Base-by-base conservation (phyloP, 441 rosid genomes). In the Euphorbia schlechtendalii region DNA sequence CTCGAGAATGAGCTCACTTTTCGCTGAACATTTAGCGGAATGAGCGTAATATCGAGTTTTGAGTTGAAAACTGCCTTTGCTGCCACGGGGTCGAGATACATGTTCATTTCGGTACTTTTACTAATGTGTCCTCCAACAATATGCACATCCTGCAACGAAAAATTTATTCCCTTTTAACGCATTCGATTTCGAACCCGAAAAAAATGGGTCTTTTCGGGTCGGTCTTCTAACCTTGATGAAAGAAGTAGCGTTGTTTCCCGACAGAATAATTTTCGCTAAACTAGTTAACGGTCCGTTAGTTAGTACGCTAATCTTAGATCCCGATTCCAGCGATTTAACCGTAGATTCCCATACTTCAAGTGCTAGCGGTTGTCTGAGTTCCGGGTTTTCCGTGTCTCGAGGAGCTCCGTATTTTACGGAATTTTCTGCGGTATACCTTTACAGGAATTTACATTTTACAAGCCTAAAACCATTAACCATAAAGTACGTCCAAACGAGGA, bases 251-350 rank as follows among this genome's bases (percentile, higher is more conserved):
- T 72, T 79, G 8, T 77, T 71, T 41, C 70, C 68, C 0, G 84
- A 74, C 62, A 61, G 59, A 53, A 90, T 74, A 46, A 88, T 80
- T 60, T 78, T 79, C 3, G 97, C 96, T 72, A 93, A 76, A 80
- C 51, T 88, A 25, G 97, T 93, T 78, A 93, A 68, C 15, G 99
- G 96, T 71, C 96, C 97, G 62, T 82, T 87, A 9, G 94, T 86
- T 70, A 93, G 64, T 65, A 93, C 32, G 43, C 87, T 86, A 73
- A 93, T 69, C 72, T 76, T 86, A 14, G 88, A 78, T 65, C 67
- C 80, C 17, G 77, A 73, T 56, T 78, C 70, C 66, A 76, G 51
- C 43, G 79, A 59, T 67, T 74, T 59, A 59, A 77, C 52, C 2
- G 68, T 32, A 1, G 88, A 80, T 2, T 80, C 72, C 97, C 97